phyloP scores from a whole-genome alignment of 306 rosid species.

The Astragalus membranaceus region DNA sequence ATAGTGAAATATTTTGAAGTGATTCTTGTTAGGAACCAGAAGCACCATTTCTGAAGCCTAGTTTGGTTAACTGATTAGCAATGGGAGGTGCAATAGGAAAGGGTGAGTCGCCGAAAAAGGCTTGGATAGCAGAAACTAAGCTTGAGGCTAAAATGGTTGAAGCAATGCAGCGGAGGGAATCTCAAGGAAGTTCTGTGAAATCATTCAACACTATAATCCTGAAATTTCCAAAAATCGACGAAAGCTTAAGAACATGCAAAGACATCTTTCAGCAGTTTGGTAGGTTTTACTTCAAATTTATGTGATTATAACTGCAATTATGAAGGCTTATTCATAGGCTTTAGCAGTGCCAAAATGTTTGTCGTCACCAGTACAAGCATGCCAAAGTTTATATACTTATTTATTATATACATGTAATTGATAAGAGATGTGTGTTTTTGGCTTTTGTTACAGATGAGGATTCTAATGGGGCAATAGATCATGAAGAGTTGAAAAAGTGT shows the following conservation, averaged over 20 bases:
- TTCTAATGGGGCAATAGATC: constrained; percentile 75
- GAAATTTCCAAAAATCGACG: constrained; percentile 90
- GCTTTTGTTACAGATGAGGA: constrained; percentile 64
- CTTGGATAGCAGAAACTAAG: constrained; percentile 49
- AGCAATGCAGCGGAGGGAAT: constrained; percentile 60
- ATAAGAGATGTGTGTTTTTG: constrained; percentile 16
- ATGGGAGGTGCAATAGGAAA: constrained; percentile 74
- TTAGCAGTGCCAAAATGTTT: constrained; percentile 4
- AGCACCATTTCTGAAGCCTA: constrained; percentile 16
- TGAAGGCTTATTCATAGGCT: background rate
- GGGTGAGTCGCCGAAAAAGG: constrained; percentile 30
- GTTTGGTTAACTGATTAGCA: constrained; percentile 14
- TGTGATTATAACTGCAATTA: background rate
- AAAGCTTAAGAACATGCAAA: constrained; percentile 78
- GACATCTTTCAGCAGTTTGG: constrained; percentile 75
- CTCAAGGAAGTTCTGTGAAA: constrained; percentile 56
- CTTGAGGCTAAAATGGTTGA: constrained; percentile 80
- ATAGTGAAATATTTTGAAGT: background rate
- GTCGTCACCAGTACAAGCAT: background rate
- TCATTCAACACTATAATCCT: constrained; percentile 79
- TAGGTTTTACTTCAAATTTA: constrained; percentile 32
- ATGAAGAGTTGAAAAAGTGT: constrained; percentile 65
- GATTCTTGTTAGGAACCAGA: constrained; percentile 11
- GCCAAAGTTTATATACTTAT: background rate
- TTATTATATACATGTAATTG: background rate